These are phyloP conservation scores for Odonthalia washingtoniensis DNA, from an alignment of 31 red algal species.

Conservation along the genomic window DNA sequence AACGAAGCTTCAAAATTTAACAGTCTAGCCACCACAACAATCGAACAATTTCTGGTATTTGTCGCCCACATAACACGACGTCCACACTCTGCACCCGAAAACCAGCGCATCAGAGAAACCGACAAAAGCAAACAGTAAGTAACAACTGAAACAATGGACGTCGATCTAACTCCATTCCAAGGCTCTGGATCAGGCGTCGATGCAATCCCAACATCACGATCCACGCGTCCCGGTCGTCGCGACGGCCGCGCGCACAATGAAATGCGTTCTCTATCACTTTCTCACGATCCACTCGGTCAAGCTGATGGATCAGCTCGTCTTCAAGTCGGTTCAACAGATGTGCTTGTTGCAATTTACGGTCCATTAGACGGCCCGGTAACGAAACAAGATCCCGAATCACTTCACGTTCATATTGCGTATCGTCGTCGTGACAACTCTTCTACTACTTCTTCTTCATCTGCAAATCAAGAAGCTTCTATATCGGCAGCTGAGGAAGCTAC, in stretches of 20 bases:
- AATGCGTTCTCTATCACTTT: slow-evolving; percentile 60
- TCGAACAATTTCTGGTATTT: no score
- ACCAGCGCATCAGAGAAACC: no score
- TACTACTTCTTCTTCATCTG: background rate
- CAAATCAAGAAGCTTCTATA: slow-evolving; percentile 12
- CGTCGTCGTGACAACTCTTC: slow-evolving; percentile 36
- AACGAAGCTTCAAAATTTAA: no score
- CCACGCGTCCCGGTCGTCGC: slow-evolving; percentile 54
- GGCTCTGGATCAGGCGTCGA: slow-evolving; percentile 52
- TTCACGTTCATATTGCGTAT: slow-evolving; percentile 65
- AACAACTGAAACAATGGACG: slow-evolving; percentile 23
- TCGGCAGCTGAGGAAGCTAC: slow-evolving; percentile 35
- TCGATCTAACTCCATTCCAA: slow-evolving; percentile 24
- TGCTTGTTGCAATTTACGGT: slow-evolving; percentile 66
- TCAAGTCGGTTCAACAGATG: slow-evolving; percentile 54
- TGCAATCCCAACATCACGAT: slow-evolving; percentile 29
- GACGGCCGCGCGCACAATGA: slow-evolving; percentile 48
- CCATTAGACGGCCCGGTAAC: slow-evolving; percentile 51
- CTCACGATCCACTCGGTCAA: slow-evolving; percentile 32
- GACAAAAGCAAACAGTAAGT: no score
- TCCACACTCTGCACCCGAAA: no score
- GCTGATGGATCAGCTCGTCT: slow-evolving; percentile 74
- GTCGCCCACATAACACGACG: no score
- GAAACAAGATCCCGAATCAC: slow-evolving; percentile 44
- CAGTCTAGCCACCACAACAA: no score